These are phyloP conservation scores for Williopsis jadinii DNA, from an alignment of 1,139 yeast genomes.

Conservation along the genomic window DNA sequence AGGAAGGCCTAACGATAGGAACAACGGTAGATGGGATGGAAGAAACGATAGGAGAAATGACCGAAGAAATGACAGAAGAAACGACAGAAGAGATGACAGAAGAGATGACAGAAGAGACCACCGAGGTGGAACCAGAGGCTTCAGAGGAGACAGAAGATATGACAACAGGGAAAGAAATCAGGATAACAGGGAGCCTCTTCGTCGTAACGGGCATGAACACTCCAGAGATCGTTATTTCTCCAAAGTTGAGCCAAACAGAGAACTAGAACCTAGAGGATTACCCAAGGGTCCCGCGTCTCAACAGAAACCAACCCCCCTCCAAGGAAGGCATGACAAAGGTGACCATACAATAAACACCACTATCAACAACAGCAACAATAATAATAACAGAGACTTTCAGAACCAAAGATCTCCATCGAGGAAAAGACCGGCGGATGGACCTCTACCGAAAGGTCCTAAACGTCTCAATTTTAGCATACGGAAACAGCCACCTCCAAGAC, in stretches of 20 bases:
- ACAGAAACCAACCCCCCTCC: neutral
- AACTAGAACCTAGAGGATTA: neutral
- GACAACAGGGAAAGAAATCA: neutral
- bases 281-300: neutral
- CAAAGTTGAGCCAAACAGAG: slow-evolving; percentile 4
- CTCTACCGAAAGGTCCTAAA: slow-evolving; percentile 20
- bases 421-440: slow-evolving; percentile 7
- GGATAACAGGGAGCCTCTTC: neutral
- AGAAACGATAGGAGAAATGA: neutral
- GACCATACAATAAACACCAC: neutral
- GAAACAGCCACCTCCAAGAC: neutral
- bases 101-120: neutral
- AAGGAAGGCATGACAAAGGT: neutral
- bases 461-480: slow-evolving; percentile 6
- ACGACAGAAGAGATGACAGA: neutral
- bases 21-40: neutral
- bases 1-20: neutral
- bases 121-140: neutral
- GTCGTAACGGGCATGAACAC: slow-evolving; percentile 1
- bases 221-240: slow-evolving; percentile 4
- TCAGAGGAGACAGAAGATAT: neutral
- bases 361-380: neutral
- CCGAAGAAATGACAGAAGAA: neutral
- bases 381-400: neutral
- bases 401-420: slow-evolving; percentile 1